Percentiles rank a stretch among this genome's conserved stretches.
Conservation (phyloP, 192 early-diverging fungal species). For the Chytriomyces hyalinus region DNA sequence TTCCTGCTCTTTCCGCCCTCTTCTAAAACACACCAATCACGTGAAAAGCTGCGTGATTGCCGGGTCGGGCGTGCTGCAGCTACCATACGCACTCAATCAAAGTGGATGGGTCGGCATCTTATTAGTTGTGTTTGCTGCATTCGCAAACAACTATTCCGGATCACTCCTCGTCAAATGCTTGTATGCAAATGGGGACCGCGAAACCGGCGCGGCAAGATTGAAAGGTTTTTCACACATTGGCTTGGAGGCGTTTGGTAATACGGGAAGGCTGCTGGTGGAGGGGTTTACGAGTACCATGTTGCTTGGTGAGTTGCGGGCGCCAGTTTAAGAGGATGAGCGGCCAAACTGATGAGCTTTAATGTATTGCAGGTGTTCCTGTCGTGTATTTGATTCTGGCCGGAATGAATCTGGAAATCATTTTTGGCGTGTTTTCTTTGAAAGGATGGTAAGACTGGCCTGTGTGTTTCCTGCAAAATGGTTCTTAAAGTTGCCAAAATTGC, state of each 20-base stretch:
- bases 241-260: slow-evolving; percentile 71
- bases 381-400: slow-evolving; percentile 73
- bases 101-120: slow-evolving; percentile 79
- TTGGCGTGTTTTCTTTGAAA: slow-evolving; percentile 51
- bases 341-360: slow-evolving; percentile 5
- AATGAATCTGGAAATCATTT: slow-evolving; percentile 67
- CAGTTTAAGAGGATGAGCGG: neutral
- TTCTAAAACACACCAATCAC: neutral
- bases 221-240: slow-evolving; percentile 58
- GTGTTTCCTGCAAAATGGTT: neutral
- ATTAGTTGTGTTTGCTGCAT: slow-evolving; percentile 71
- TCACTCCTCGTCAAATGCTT: slow-evolving; percentile 74
- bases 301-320: slow-evolving; percentile 51
- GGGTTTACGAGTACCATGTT: slow-evolving; percentile 69
- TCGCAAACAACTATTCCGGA: slow-evolving; percentile 75
- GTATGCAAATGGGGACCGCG: slow-evolving; percentile 65
- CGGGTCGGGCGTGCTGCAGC: slow-evolving; percentile 80
- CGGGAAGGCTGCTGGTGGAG: slow-evolving; percentile 66
- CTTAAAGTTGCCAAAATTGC: slow-evolving; percentile 24
- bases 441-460: neutral
- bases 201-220: slow-evolving; percentile 40
- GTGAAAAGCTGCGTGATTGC: slow-evolving; percentile 69
- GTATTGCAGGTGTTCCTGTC: slow-evolving; percentile 34
- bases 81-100: slow-evolving; percentile 78
- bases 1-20: neutral